Evolutionary conservation across 345 rosid species (phyloP).

Genomic region (Camelina hispida): DNA sequence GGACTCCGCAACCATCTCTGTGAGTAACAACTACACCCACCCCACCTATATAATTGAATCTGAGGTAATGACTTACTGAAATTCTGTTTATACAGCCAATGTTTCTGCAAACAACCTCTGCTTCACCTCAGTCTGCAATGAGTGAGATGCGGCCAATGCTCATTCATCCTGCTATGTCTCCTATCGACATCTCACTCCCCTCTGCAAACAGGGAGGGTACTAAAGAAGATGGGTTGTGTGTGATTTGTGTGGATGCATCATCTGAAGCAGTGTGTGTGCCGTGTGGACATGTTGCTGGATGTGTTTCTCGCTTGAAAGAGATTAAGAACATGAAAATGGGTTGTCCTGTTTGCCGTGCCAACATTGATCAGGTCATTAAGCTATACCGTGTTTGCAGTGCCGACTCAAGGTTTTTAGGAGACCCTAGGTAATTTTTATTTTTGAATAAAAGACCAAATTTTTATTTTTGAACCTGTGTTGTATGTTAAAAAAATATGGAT

Average conservation of each 20-base stretch:
- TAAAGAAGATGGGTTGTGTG: constrained; percentile 57
- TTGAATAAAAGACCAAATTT: too few relatives aligned
- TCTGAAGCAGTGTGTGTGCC: constrained; percentile 86
- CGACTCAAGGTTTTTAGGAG: too few relatives aligned
- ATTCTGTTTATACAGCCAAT: constrained; percentile 22
- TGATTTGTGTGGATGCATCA: constrained; percentile 81
- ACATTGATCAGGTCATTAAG: constrained; percentile 38
- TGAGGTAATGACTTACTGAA: constrained; percentile 13
- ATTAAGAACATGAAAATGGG: constrained; percentile 42
- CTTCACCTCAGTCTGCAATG: background rate
- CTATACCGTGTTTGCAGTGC: constrained; percentile 58
- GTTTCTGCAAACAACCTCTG: constrained; percentile 7
- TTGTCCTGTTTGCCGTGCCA: constrained; percentile 36
- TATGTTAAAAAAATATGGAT: too few relatives aligned
- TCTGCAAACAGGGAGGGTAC: constrained; percentile 28
- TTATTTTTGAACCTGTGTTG: too few relatives aligned
- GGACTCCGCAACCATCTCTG: constrained; percentile 62
- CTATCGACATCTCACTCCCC: background rate
- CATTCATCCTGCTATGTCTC: background rate
- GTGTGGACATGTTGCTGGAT: constrained; percentile 92
- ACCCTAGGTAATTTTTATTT: background rate
- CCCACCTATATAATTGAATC: constrained; percentile 1
- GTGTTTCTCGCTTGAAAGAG: constrained; percentile 81
- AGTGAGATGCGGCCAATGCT: background rate
- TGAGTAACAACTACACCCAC: constrained; percentile 50